Percentiles rank a stretch among this genome's conserved stretches.
Conservation (phyloP, 1,139 yeast species). For the Blastobotrys illinoisensis region DNA sequence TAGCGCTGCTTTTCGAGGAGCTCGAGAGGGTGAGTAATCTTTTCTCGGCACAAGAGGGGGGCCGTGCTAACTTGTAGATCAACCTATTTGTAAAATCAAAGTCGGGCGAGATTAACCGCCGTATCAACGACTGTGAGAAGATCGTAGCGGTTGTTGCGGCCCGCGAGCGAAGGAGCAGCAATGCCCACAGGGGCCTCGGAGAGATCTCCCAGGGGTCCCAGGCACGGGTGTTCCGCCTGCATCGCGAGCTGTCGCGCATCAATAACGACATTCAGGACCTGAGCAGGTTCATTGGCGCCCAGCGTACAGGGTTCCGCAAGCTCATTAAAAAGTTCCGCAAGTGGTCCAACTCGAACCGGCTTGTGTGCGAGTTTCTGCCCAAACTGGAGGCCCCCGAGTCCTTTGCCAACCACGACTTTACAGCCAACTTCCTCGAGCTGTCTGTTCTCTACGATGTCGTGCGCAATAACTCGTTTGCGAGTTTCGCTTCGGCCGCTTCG, state of each 20-base stretch:
- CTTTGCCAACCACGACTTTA: slow-evolving; percentile 60
- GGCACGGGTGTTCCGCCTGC: slow-evolving; percentile 27
- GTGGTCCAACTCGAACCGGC: slow-evolving; percentile 42
- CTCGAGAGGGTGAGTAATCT: slow-evolving; percentile 40
- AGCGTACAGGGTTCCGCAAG: slow-evolving; percentile 75
- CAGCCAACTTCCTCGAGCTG: slow-evolving; percentile 58
- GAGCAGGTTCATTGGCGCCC: slow-evolving; percentile 69
- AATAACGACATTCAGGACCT: slow-evolving; percentile 62
- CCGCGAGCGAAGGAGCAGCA: slow-evolving; percentile 13
- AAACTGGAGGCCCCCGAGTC: slow-evolving; percentile 41
- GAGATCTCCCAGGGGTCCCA: slow-evolving; percentile 17
- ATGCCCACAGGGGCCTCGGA: not conserved
- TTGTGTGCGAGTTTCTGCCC: slow-evolving; percentile 31
- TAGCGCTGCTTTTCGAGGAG: slow-evolving; percentile 41
- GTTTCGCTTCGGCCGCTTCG: slow-evolving; percentile 1
- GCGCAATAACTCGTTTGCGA: slow-evolving; percentile 27
- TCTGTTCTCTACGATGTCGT: slow-evolving; percentile 53
- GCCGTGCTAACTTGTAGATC: slow-evolving; percentile 8
- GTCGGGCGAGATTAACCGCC: slow-evolving; percentile 51
- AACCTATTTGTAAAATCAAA: slow-evolving; percentile 58
- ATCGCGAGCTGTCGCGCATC: slow-evolving; percentile 39
- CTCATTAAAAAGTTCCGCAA: slow-evolving; percentile 73
- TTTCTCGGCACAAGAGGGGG: not conserved
- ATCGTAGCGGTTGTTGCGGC: slow-evolving; percentile 32
- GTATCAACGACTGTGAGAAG: slow-evolving; percentile 38